Base-by-base conservation (phyloP, 2,329 filamentous ascomycete genomes). In the Cladosporium sp. region DNA sequence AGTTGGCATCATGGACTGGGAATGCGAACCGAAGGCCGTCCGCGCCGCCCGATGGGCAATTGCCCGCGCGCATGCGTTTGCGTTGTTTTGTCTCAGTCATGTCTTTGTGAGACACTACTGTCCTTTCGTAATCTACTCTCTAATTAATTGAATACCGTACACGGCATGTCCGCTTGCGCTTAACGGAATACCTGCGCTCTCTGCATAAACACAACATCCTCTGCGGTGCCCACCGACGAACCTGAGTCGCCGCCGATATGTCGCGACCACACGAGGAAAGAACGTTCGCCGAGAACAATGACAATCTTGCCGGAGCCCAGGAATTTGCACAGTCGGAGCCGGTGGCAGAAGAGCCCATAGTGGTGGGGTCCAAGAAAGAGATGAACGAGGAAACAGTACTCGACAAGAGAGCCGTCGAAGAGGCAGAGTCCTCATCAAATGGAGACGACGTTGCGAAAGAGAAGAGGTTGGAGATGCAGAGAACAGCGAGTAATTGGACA, bases 261-360 rank as follows among this genome's bases (percentile, higher is more conserved):
- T 64, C 61, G 51, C 61, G 61, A 44, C 51, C 61, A 28, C 51
- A 64, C 51, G 51, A 64, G 30, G 61, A 57, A 36, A 52, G 61
- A 30, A 41, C 49, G 18, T 32, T 57, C 36, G 61, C 36, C 21
- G 61, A 64, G 49, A 64, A 64, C 36, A 64, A 64, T n/a, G 61
- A 64, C 28, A 64, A 55, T 26, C 61, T 64, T 34, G 61, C 61
- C 15, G 51, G 49, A 38, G 36, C 61, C 12, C 61, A 64, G 26
- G 61, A 64, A 47, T 38, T 64, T 4, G 28, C 55, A 67, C 73
- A 79, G 49, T 74, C 78, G 52, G 78, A 79, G 69, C 77, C 81
- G 32, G 77, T 81, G 59, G 76, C 77, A 52, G 76, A 78, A 44
- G 77, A 78, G 67, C 75, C 78, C 11, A 59, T 77, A 36, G 44